These are phyloP conservation scores for Stephania japonica DNA, from an alignment of 164 flowering plant species.

Conservation along the genomic window DNA sequence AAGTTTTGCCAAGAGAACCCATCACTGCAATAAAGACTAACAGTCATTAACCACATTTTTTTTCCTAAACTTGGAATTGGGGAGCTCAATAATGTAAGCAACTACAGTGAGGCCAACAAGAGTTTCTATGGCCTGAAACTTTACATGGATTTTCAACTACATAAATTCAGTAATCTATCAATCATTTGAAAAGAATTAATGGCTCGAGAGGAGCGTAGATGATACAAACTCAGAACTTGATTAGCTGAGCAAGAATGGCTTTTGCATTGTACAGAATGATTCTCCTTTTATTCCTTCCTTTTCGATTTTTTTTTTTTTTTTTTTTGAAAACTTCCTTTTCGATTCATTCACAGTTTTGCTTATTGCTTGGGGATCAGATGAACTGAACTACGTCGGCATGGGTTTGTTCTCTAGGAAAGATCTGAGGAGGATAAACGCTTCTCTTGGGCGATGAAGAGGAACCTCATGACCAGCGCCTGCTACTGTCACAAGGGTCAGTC, in stretches of 20 bases:
- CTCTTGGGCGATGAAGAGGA: slow-evolving; percentile 91
- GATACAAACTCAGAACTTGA: background rate
- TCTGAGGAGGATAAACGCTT: slow-evolving; percentile 76
- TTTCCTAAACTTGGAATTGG: background rate
- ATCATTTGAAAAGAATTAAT: background rate
- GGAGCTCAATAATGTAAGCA: background rate
- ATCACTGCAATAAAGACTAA: background rate
- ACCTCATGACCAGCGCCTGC: slow-evolving; percentile 97
- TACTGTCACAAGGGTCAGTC: slow-evolving; percentile 76
- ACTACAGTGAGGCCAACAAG: background rate
- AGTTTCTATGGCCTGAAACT: background rate
- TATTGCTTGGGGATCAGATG: slow-evolving; percentile 5
- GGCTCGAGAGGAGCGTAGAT: background rate
- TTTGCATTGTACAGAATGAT: no score
- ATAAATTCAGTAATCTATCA: background rate
- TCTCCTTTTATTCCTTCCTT: slow-evolving; percentile 11
- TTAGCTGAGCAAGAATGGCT: background rate
- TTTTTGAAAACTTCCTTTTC: no score
- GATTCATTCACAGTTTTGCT: slow-evolving; percentile 4
- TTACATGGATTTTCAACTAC: background rate
- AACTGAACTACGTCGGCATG: slow-evolving; percentile 35
- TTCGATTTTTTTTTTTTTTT: no score
- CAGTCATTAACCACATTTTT: background rate
- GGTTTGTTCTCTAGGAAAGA: slow-evolving; percentile 74
- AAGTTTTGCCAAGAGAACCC: no score